Evolutionary conservation across 1,284 basidiomycete genomes (phyloP).

Genomic region (Heliocybe sulcata): DNA sequence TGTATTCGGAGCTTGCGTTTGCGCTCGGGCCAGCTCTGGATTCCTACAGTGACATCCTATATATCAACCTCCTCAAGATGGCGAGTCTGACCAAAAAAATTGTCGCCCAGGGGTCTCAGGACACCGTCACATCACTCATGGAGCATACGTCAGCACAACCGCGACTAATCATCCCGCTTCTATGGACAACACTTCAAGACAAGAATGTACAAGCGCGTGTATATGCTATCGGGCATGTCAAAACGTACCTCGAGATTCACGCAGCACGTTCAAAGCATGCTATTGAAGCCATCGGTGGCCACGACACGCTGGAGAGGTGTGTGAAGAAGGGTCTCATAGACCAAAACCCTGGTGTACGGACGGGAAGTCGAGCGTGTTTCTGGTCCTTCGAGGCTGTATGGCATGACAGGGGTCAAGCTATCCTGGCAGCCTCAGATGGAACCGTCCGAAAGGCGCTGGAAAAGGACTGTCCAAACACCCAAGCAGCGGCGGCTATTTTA

Average conservation of each 20-base stretch:
- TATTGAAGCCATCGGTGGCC: constrained; percentile 60
- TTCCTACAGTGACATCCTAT: constrained; percentile 68
- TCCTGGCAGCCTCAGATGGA: constrained; percentile 69
- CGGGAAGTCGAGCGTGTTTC: constrained; percentile 68
- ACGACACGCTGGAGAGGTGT: constrained; percentile 67
- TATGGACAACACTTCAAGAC: constrained; percentile 75
- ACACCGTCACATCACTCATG: constrained; percentile 64
- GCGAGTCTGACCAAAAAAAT: constrained; percentile 95
- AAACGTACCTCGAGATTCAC: constrained; percentile 67
- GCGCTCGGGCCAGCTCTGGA: constrained; percentile 70
- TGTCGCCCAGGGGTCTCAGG: constrained; percentile 82
- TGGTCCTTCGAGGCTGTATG: constrained; percentile 80
- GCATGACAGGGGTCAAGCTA: constrained; percentile 55
- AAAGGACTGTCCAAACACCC: constrained; percentile 66
- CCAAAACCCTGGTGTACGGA: constrained; percentile 74
- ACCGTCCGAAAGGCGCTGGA: constrained; percentile 79
- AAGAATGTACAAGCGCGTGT: constrained; percentile 81
- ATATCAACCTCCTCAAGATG: constrained; percentile 80
- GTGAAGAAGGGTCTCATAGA: constrained; percentile 74
- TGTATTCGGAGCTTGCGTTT: constrained; percentile 74
- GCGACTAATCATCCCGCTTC: constrained; percentile 61
- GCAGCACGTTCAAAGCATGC: constrained; percentile 51
- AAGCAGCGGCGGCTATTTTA: constrained; percentile 28
- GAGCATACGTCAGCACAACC: constrained; percentile 66
- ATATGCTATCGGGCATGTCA: constrained; percentile 62